Evolutionary conservation across 208 protist genomes (phyloP).

Genomic region (Trypanosoma theileri): DNA sequence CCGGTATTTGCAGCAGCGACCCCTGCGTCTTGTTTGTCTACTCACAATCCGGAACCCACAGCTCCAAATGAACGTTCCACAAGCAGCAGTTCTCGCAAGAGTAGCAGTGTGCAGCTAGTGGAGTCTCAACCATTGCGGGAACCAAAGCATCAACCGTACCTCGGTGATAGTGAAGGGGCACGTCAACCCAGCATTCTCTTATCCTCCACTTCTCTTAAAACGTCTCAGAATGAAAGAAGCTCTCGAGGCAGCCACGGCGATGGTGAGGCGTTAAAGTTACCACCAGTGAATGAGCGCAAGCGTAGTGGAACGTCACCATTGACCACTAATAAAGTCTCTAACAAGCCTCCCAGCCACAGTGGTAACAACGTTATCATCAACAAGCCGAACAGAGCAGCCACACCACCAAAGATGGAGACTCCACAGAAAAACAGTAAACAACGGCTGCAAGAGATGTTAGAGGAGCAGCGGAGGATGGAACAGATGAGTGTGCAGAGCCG

Average conservation of each 20-base stretch:
- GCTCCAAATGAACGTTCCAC: background rate
- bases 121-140: slow-evolving; percentile 28
- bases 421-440: slow-evolving; percentile 11
- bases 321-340: background rate
- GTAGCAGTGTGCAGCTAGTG: slow-evolving; percentile 22
- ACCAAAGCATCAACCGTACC: slow-evolving; percentile 31
- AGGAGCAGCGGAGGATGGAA: slow-evolving; percentile 58
- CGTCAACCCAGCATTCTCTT: slow-evolving; percentile 34
- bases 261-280: slow-evolving; percentile 10
- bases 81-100: background rate
- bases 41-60: slow-evolving; percentile 37
- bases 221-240: background rate
- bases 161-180: slow-evolving; percentile 25
- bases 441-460: slow-evolving; percentile 62
- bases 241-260: no score
- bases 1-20: background rate
- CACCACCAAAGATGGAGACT: background rate
- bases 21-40: slow-evolving; percentile 45
- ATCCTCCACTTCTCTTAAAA: slow-evolving; percentile 4
- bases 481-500: slow-evolving; percentile 33
- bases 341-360: background rate
- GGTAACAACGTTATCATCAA: background rate
- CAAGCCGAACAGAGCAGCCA: background rate
- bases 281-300: background rate
- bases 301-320: background rate